Evolutionary conservation across 163 green algal species (phyloP).

Genomic region (Scenedesmus sp.): DNA sequence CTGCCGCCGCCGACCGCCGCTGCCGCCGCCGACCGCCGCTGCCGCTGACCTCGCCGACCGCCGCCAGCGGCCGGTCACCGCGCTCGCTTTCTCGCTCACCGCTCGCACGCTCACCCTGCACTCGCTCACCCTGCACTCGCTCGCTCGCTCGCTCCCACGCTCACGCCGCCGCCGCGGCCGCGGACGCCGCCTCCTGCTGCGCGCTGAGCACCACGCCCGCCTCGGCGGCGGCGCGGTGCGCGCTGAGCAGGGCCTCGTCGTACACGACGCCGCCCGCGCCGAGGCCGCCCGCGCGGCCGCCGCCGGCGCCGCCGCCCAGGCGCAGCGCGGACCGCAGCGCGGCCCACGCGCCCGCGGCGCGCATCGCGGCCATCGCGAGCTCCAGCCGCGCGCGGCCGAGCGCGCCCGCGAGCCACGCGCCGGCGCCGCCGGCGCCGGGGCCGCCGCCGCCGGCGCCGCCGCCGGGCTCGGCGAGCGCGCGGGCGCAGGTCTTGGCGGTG

Average conservation of each 20-base stretch:
- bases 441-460: slow-evolving; percentile 59
- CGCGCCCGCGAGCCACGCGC: neutral
- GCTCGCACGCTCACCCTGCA: no score
- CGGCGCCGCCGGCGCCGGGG: neutral
- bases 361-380: slow-evolving; percentile 22
- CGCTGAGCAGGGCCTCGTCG: slow-evolving; percentile 26
- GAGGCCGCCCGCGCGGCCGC: neutral
- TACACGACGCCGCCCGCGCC: slow-evolving; percentile 34
- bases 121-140: slow-evolving; percentile 4
- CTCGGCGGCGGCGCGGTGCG: slow-evolving; percentile 18
- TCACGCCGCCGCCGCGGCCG: slow-evolving; percentile 14
- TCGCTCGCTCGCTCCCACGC: neutral
- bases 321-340: slow-evolving; percentile 21
- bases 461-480: slow-evolving; percentile 59
- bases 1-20: no score
- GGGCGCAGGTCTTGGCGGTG: slow-evolving; percentile 66
- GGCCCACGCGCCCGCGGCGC: slow-evolving; percentile 11
- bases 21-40: no score
- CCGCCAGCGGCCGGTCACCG: no score
- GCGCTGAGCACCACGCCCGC: slow-evolving; percentile 22
- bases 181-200: neutral
- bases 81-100: no score
- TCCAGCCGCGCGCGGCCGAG: slow-evolving; percentile 12
- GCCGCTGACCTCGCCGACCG: no score
- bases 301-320: neutral